These are phyloP conservation scores for Brassica juncea DNA, from an alignment of 345 rosid species.

Conservation along the genomic window DNA sequence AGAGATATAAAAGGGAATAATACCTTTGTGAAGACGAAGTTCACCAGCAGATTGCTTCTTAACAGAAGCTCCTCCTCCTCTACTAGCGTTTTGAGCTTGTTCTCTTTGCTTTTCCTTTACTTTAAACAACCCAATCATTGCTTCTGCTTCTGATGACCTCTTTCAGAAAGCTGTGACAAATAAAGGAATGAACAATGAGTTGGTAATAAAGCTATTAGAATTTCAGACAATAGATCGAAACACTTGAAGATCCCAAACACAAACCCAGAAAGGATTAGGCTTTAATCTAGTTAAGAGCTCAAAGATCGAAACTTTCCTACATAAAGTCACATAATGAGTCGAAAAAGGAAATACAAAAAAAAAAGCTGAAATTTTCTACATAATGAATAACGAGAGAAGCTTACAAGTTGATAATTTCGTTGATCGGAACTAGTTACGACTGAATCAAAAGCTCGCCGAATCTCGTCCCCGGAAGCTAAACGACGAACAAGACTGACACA, in stretches of 20 bases:
- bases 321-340: neutral
- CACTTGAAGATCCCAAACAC: constrained; percentile 16
- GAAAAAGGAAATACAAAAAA: neutral
- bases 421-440: neutral
- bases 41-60: constrained; percentile 87
- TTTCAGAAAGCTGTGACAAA: constrained; percentile 9
- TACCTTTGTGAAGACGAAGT: constrained; percentile 87
- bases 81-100: constrained; percentile 59
- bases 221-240: constrained; percentile 12
- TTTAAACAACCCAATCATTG: constrained; percentile 79
- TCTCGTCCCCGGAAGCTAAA: constrained; percentile 30
- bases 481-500: constrained; percentile 25
- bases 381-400: neutral
- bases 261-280: constrained; percentile 7
- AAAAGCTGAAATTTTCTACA: neutral
- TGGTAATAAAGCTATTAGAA: neutral
- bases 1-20: neutral
- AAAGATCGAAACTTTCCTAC: constrained; percentile 23
- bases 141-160: constrained; percentile 43
- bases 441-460: constrained; percentile 20
- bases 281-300: constrained; percentile 10
- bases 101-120: constrained; percentile 89
- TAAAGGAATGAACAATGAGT: neutral
- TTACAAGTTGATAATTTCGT: constrained; percentile 23
- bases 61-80: constrained; percentile 56